Evolutionary conservation across 31 red algal genomes (phyloP).

Genomic region (Endocladia muricata): DNA sequence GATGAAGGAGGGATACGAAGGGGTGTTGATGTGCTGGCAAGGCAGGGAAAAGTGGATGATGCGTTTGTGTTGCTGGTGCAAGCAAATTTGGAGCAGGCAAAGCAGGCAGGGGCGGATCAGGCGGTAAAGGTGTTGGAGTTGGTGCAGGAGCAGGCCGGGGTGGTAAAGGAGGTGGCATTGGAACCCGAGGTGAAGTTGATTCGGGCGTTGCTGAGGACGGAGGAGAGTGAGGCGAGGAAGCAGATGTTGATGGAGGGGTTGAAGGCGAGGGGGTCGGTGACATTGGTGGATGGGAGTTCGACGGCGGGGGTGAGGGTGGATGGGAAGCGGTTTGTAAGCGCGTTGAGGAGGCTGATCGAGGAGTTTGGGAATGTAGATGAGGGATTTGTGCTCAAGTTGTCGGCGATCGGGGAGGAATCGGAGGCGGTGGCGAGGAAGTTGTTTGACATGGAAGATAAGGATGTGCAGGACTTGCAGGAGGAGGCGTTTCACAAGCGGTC

Average conservation of each 20-base stretch:
- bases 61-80: conserved; percentile 84
- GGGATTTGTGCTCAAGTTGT: conserved; percentile 56
- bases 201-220: conserved; percentile 75
- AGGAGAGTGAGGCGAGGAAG: conserved; percentile 47
- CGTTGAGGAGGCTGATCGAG: conserved; percentile 80
- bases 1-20: conserved; percentile 41
- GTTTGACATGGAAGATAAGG: conserved; percentile 77
- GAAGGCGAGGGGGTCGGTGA: conserved; percentile 48
- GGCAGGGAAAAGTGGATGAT: conserved; percentile 79
- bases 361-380: conserved; percentile 90
- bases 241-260: conserved; percentile 74
- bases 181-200: conserved; percentile 79
- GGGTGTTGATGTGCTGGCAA: conserved; percentile 42
- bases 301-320: conserved; percentile 39
- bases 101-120: conserved; percentile 51
- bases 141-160: conserved; percentile 56
- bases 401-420: conserved; percentile 64
- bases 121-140: conserved; percentile 54
- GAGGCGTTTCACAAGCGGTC: conserved; percentile 88
- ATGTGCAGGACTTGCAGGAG: conserved; percentile 79
- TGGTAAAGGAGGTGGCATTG: conserved; percentile 52
- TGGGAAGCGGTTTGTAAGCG: conserved; percentile 83
- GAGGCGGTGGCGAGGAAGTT: conserved; percentile 83
- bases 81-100: conserved; percentile 85
- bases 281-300: conserved; percentile 41